A percentile compares a stretch with the other conserved stretches of the same genome.
Conservation (phyloP, 176 grass and related monocot genomes). For the Panicum miliaceum region DNA sequence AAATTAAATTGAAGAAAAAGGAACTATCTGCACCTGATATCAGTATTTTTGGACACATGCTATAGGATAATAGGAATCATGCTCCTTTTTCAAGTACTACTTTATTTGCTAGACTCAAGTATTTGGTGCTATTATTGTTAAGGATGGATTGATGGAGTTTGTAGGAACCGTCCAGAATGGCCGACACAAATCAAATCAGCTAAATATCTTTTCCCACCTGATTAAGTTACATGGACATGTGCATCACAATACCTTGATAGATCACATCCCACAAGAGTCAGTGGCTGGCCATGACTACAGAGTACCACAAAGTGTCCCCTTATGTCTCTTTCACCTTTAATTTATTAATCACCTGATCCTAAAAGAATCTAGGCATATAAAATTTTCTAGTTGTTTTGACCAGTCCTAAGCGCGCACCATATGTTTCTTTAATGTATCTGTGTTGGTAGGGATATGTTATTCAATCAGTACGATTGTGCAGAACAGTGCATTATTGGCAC, state of each 20-base stretch:
- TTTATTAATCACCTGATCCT: constrained; percentile 58
- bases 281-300: constrained; percentile 41
- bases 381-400: constrained; percentile 52
- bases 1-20: not conserved
- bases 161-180: constrained; percentile 55
- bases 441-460: constrained; percentile 49
- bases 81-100: constrained; percentile 16
- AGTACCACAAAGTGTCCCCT: constrained; percentile 43
- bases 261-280: constrained; percentile 45
- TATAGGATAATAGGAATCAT: constrained; percentile 24
- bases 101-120: constrained; percentile 41
- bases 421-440: constrained; percentile 36
- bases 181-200: constrained; percentile 49
- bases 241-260: constrained; percentile 49
- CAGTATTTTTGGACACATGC: constrained; percentile 17
- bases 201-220: constrained; percentile 48
- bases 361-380: constrained; percentile 56
- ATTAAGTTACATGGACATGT: constrained; percentile 54
- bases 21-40: constrained; percentile 6
- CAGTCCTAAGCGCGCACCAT: constrained; percentile 36
- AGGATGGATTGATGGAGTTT: constrained; percentile 31
- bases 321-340: constrained; percentile 54
- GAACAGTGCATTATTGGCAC: constrained; percentile 48
- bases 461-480: constrained; percentile 35
- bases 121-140: constrained; percentile 34